Percentiles rank a stretch among this genome's conserved stretches.
Conservation (phyloP, 1,139 yeast genomes). For the Diutina neorugosa region DNA sequence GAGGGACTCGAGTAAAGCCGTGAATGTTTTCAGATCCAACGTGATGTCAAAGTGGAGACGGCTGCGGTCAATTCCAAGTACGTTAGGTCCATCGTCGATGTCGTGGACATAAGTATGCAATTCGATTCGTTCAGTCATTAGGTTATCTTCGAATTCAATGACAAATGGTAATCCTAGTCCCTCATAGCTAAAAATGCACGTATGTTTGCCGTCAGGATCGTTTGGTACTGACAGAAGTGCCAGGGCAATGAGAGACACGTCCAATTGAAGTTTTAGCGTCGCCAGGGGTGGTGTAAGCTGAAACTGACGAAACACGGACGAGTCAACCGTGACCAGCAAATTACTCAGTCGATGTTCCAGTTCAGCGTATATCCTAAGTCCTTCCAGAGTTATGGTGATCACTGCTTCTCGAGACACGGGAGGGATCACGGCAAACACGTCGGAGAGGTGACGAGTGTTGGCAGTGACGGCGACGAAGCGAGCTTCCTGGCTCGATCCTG, state of each 20-base stretch:
- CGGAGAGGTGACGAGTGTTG: not conserved
- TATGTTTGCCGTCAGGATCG: not conserved
- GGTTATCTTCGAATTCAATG: conserved; percentile 58
- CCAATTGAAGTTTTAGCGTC: not conserved
- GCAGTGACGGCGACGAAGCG: not conserved
- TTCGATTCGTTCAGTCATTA: conserved; percentile 61
- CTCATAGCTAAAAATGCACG: not conserved
- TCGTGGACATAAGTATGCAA: conserved; percentile 47
- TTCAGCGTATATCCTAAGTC: not conserved
- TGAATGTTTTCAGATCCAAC: conserved; percentile 51
- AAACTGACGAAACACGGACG: not conserved
- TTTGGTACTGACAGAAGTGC: not conserved
- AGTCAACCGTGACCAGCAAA: not conserved
- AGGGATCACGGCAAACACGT: not conserved
- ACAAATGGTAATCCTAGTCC: conserved; percentile 33
- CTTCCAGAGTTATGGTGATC: not conserved
- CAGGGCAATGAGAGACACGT: not conserved
- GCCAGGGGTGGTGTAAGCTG: not conserved
- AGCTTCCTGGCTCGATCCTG: not conserved
- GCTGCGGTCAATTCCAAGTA: conserved; percentile 27
- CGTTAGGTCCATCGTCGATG: conserved; percentile 20
- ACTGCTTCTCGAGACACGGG: not conserved
- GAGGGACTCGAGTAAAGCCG: conserved; percentile 55
- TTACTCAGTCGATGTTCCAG: not conserved
- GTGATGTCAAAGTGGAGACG: conserved; percentile 51